Conservation (phyloP, 169 alveolate genomes). For the Plasmodium relictum region DNA sequence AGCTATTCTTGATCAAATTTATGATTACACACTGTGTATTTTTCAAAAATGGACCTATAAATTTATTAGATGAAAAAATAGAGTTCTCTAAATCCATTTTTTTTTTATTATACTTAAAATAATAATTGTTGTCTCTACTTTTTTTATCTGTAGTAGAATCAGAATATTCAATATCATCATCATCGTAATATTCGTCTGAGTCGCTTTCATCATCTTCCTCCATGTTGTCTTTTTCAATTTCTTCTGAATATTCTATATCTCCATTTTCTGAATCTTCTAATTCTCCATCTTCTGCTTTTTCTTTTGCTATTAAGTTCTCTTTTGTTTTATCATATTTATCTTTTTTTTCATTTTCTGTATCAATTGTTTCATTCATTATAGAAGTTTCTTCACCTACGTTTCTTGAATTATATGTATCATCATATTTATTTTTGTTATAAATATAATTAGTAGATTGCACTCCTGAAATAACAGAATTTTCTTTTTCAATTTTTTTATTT, state of each 20-base stretch:
- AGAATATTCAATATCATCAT: constrained; percentile 1
- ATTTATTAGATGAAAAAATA: constrained; percentile 52
- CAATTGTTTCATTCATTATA: too few species aligned
- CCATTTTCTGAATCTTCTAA: too few species aligned
- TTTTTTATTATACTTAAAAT: constrained; percentile 30
- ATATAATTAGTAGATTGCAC: background rate
- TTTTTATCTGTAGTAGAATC: constrained; percentile 5
- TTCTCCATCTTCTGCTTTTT: too few species aligned
- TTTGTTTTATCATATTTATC: too few species aligned
- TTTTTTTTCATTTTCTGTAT: background rate
- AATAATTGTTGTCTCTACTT: background rate
- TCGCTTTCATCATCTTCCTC: background rate
- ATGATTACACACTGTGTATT: constrained; percentile 54
- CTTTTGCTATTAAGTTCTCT: too few species aligned
- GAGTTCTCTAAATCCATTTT: constrained; percentile 22
- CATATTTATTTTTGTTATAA: background rate
- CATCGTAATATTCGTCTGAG: background rate
- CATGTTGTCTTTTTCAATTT: background rate
- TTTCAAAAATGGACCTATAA: constrained; percentile 72
- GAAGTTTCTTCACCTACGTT: background rate
- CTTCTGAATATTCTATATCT: background rate
- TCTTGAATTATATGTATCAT: background rate
- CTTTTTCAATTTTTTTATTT: constrained; percentile 1
- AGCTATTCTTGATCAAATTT: constrained; percentile 73
- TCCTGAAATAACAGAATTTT: background rate